Evolutionary conservation across 208 protist genomes (phyloP).

Genomic region (Crithidia sp.): DNA sequence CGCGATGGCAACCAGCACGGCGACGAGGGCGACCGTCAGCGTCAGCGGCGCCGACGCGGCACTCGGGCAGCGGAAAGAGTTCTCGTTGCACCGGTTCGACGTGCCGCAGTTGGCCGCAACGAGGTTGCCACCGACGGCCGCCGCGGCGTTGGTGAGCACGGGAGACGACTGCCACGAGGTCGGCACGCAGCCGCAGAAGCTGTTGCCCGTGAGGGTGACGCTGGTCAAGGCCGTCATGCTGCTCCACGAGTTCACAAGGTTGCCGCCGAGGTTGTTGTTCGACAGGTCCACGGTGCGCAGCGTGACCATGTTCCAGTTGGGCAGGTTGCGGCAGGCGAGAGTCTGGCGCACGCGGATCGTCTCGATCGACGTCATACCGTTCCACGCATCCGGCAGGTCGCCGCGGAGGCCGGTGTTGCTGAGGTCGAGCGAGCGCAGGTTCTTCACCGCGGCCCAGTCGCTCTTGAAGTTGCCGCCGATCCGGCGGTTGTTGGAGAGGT

Average conservation of each 20-base stretch:
- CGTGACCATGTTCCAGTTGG: constrained; percentile 9
- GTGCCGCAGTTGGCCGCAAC: background rate
- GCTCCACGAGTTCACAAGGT: constrained; percentile 11
- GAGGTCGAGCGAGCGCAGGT: constrained; percentile 22
- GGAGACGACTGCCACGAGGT: background rate
- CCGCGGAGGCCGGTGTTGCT: constrained; percentile 22
- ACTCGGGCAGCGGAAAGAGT: background rate
- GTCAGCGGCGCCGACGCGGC: background rate
- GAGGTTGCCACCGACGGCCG: background rate
- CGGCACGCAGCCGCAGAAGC: constrained; percentile 5
- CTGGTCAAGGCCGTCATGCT: background rate
- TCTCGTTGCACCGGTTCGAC: background rate
- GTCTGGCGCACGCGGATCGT: background rate
- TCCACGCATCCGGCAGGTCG: constrained; percentile 23
- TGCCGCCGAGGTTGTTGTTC: constrained; percentile 20
- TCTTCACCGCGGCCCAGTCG: constrained; percentile 12
- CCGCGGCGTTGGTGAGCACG: constrained; percentile 14
- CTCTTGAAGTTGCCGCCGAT: constrained; percentile 8
- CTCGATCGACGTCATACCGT: constrained; percentile 17
- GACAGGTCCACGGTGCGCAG: constrained; percentile 15
- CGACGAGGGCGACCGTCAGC: background rate
- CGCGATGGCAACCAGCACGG: background rate
- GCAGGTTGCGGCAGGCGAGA: constrained; percentile 5
- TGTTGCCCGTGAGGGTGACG: constrained; percentile 3
- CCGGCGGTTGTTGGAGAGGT: constrained; percentile 27